Base-by-base conservation (phyloP, 2,329 filamentous ascomycete genomes). In the Fonsecaea multimorphosa region DNA sequence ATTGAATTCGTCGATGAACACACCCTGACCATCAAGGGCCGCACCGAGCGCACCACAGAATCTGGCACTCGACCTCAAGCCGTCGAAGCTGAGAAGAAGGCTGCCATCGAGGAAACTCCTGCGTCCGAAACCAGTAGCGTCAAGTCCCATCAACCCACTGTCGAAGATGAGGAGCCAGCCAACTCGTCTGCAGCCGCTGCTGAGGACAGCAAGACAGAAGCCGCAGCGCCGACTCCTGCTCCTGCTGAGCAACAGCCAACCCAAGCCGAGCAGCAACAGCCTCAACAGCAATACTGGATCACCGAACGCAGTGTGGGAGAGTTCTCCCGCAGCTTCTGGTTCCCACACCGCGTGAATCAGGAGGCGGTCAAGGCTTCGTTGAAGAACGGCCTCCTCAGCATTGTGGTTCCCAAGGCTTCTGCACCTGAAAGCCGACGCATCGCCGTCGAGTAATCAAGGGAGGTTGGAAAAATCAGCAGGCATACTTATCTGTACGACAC, bases 341-440 rank as follows among this genome's bases (percentile, higher is more conserved):
- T 89, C 79, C 85, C 86, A 1, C 76, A 78, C 1, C 78, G 82
- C 34, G 83, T 89, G 58, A 81, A 87, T 69, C 85, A 87, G 73
- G 85, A 88, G 34, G 79, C 76, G n/a, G 86, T 88, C 71, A 86
- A 83, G 77, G 86, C 86, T 22, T 84, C 77, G 60, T 74, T 89
- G 75, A 87, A 85, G 79, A 83, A 88, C 71, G 86, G 86, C 11
- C 82, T 89, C 61, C 76, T 89, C 60, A 83, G 78, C 61, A 81
- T 89, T 49, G 72, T 82, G 5, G 82, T 89, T 7, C 86, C 86
- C 1, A 88, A 88, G 79, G 80, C 81, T n/a, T n/a, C n/a, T 64
- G 79, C 80, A 14, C 78, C 81, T 6, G 75, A 77, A 63, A 73
- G 78, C 57, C 82, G 82, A 76, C 85, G 82, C 77, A 86, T 89